phyloP scores from a whole-genome alignment of 192 early-diverging fungal species.

The Backusella mclennaniae region DNA sequence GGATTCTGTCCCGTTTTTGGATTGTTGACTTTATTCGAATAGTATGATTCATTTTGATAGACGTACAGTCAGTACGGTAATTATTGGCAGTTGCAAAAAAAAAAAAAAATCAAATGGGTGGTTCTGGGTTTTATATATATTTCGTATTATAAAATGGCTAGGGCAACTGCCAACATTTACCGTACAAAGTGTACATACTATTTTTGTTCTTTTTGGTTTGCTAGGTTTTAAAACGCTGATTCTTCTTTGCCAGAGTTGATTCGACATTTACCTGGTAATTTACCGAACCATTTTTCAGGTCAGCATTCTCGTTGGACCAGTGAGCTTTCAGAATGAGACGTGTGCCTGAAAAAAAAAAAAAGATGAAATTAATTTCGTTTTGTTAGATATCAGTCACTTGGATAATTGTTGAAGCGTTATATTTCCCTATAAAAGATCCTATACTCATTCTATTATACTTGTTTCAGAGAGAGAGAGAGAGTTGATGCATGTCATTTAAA shows the following conservation, averaged over 20 bases:
- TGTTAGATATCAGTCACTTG: not conserved
- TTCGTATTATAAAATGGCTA: no score
- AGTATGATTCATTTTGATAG: no score
- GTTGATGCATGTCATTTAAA: not conserved
- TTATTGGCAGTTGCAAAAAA: no score
- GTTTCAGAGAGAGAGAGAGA: not conserved
- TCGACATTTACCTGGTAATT: not conserved
- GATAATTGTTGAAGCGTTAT: not conserved
- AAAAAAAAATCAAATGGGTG: no score
- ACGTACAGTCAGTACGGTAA: no score
- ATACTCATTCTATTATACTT: not conserved
- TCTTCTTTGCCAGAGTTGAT: not conserved
- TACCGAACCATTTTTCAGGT: not conserved
- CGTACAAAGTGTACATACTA: no score
- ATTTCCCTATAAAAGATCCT: not conserved
- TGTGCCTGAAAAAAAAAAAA: not conserved
- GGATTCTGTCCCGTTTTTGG: no score
- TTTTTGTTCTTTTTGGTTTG: not conserved
- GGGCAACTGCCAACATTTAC: no score
- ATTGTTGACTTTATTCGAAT: no score
- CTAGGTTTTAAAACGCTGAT: not conserved
- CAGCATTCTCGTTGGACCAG: not conserved
- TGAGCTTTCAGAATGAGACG: not conserved
- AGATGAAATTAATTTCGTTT: not conserved
- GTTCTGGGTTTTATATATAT: no score